These are phyloP conservation scores for Pyracantha coccinea DNA, from an alignment of 331 rosid genomes.

Conservation along the genomic window DNA sequence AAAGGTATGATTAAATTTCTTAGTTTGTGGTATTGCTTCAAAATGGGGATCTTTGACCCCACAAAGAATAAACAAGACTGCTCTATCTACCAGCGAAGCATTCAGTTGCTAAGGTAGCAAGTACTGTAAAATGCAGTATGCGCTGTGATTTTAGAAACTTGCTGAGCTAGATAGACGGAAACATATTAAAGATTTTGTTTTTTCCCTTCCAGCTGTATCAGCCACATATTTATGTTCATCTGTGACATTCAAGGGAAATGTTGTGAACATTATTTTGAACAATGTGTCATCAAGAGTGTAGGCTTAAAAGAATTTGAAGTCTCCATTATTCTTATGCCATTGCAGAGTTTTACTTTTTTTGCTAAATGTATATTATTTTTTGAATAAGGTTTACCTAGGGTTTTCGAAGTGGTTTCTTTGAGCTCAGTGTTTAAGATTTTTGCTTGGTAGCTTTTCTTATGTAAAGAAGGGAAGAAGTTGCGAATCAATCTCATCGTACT, in stretches of 20 bases:
- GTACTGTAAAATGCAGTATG: conserved; percentile 7
- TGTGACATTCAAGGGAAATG: not conserved
- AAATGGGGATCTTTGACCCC: conserved; percentile 8
- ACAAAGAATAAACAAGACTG: conserved; percentile 3
- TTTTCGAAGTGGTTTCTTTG: not conserved
- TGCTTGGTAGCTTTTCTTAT: not conserved
- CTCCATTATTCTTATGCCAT: not conserved
- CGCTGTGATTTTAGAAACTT: not conserved
- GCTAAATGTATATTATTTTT: not conserved
- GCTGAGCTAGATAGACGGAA: not conserved
- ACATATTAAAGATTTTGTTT: not conserved
- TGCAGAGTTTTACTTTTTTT: not conserved
- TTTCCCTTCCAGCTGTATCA: not conserved
- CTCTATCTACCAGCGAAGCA: not conserved
- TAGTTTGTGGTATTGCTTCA: conserved; percentile 7
- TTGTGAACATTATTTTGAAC: not conserved
- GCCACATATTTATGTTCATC: not conserved
- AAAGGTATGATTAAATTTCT: conserved; percentile 47
- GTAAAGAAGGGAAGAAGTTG: not conserved
- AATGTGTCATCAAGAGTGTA: not conserved
- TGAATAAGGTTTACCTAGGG: not conserved
- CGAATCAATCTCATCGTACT: not conserved
- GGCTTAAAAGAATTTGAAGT: not conserved
- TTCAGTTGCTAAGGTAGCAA: conserved; percentile 8
- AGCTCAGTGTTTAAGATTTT: not conserved